Conservation (phyloP, 495 filamentous ascomycete species). For the Trichocladium uniseriatum region DNA sequence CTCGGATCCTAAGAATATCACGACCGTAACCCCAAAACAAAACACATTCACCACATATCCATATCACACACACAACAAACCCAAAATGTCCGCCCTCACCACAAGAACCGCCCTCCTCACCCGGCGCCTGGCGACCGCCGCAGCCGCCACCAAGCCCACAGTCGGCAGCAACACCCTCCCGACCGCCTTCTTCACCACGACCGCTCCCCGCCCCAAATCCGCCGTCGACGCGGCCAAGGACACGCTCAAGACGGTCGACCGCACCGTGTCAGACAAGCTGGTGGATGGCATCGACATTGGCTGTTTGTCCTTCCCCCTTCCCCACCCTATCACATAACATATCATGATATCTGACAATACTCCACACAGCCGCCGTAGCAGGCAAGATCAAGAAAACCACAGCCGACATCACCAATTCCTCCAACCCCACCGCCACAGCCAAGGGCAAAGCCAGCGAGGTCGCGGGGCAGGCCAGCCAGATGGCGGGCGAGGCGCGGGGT, state of each 20-base stretch:
- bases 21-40: not conserved
- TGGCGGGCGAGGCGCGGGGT: conserved; percentile 21
- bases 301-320: conserved; percentile 29
- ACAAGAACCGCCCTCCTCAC: conserved; percentile 18
- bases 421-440: too few relatives aligned
- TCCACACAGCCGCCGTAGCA: conserved; percentile 38
- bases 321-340: not conserved
- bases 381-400: conserved; percentile 35
- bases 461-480: conserved; percentile 19
- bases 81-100: conserved; percentile 43
- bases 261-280: conserved; percentile 44
- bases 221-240: conserved; percentile 43
- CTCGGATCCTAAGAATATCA: not conserved
- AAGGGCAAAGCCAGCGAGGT: conserved; percentile 26
- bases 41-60: too few relatives aligned
- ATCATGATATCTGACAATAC: too few relatives aligned
- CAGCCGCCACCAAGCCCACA: conserved; percentile 13
- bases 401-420: too few relatives aligned
- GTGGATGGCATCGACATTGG: conserved; percentile 47
- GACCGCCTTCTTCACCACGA: conserved; percentile 40
- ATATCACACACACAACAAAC: conserved; percentile 14
- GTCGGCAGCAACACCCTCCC: conserved; percentile 20
- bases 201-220: conserved; percentile 32
- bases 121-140: conserved; percentile 29
- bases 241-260: conserved; percentile 41